phyloP scores from a whole-genome alignment of 345 rosid species.

The Clausena lansium region DNA sequence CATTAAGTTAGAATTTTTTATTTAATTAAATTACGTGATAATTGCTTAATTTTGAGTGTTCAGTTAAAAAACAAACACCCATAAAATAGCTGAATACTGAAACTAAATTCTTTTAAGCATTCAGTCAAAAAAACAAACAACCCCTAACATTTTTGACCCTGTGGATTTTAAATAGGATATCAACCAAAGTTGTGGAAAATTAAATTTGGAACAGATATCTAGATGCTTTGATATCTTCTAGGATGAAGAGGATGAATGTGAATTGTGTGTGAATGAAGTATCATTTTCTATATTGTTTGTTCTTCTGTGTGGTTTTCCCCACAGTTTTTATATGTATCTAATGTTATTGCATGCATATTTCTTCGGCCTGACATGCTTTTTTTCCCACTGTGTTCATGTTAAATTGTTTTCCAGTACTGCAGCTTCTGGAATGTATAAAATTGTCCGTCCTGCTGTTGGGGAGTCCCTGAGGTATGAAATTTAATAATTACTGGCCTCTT shows the following conservation, averaged over 20 bases:
- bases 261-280: background rate
- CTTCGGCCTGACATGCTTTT: background rate
- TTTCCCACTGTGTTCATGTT: background rate
- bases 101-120: too few relatives aligned
- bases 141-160: background rate
- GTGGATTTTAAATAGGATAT: background rate
- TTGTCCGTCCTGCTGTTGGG: constrained; percentile 91
- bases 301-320: background rate
- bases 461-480: constrained; percentile 76
- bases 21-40: too few relatives aligned
- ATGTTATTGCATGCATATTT: background rate
- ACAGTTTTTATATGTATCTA: background rate
- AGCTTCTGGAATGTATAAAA: constrained; percentile 79
- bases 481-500: constrained; percentile 11
- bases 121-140: too few relatives aligned
- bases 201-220: background rate
- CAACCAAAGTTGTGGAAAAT: background rate
- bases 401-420: constrained; percentile 55
- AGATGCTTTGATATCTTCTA: background rate
- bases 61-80: too few relatives aligned
- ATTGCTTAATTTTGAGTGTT: too few relatives aligned
- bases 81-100: too few relatives aligned
- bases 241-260: background rate
- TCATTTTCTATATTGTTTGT: background rate
- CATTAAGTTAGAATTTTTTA: too few relatives aligned